Evolutionary conservation across 148 eudicot species (phyloP).

Genomic region (Rhododendron griersonianum): DNA sequence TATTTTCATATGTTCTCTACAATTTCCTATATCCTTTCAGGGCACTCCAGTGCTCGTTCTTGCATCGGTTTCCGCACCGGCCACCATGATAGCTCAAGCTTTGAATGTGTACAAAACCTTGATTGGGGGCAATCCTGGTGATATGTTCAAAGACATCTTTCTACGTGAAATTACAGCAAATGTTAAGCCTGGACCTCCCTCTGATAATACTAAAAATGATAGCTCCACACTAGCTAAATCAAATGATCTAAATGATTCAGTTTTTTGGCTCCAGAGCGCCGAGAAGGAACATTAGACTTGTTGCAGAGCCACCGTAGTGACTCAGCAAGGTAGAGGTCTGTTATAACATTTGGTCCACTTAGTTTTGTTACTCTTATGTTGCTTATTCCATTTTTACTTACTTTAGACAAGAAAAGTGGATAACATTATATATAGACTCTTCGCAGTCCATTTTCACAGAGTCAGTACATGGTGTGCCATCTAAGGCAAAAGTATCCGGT

Average conservation of each 20-base stretch:
- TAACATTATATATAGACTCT: not conserved
- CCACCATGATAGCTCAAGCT: conserved; percentile 57
- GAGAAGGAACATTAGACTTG: conserved; percentile 15
- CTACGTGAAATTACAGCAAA: conserved; percentile 2
- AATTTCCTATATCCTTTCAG: conserved; percentile 24
- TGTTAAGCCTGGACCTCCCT: conserved; percentile 4
- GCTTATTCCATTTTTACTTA: not conserved
- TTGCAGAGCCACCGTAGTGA: not conserved
- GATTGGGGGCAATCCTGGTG: conserved; percentile 19
- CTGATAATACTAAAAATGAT: not conserved
- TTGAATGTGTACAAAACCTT: conserved; percentile 53
- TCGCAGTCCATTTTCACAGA: not conserved
- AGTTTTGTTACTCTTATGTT: too few species aligned
- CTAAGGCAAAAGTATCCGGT: not conserved
- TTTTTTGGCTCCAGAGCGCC: conserved; percentile 44
- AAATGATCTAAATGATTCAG: conserved; percentile 15
- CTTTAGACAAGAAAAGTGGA: not conserved
- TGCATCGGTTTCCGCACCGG: conserved; percentile 35
- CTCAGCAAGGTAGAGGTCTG: not conserved
- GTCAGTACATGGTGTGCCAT: not conserved
- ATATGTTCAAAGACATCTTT: conserved; percentile 13
- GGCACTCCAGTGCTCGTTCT: conserved; percentile 71
- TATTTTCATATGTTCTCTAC: too few species aligned
- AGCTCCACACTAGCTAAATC: not conserved
- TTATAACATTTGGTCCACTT: too few species aligned